Conservation (phyloP, 192 early-diverging fungal species). For the Dispira simplex region DNA sequence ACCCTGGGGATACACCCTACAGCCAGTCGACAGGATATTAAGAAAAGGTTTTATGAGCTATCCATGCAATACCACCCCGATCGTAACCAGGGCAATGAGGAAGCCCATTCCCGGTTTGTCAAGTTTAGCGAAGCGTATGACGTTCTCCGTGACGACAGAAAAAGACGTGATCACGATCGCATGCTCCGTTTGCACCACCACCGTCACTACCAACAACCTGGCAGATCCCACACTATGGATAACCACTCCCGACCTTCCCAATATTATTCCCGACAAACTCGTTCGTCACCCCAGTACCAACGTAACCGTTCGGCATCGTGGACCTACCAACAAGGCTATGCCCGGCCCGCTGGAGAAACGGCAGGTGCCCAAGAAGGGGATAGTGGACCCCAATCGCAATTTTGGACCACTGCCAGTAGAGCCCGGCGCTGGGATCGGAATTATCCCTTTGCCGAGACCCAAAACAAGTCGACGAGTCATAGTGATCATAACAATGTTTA, state of each 20-base stretch:
- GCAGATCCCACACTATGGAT: background rate
- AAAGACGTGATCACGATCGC: slow-evolving; percentile 76
- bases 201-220: background rate
- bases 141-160: slow-evolving; percentile 82
- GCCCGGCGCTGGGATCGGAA: background rate
- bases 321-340: too few species aligned
- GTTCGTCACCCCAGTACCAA: background rate
- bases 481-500: background rate
- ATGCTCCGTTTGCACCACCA: slow-evolving; percentile 21
- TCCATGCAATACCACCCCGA: slow-evolving; percentile 82
- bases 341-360: too few species aligned
- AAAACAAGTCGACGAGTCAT: background rate
- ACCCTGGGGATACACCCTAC: too few species aligned
- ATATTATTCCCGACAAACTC: background rate
- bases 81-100: slow-evolving; percentile 73
- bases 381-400: background rate
- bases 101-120: slow-evolving; percentile 75
- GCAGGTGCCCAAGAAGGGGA: background rate
- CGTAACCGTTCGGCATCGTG: background rate
- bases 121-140: slow-evolving; percentile 87
- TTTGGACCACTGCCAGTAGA: background rate
- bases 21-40: slow-evolving; percentile 55
- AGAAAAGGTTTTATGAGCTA: slow-evolving; percentile 82
- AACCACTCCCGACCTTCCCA: background rate
- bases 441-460: background rate